Conservation (phyloP, 805 yeast genomes). For the Yarrowia hollandica region DNA sequence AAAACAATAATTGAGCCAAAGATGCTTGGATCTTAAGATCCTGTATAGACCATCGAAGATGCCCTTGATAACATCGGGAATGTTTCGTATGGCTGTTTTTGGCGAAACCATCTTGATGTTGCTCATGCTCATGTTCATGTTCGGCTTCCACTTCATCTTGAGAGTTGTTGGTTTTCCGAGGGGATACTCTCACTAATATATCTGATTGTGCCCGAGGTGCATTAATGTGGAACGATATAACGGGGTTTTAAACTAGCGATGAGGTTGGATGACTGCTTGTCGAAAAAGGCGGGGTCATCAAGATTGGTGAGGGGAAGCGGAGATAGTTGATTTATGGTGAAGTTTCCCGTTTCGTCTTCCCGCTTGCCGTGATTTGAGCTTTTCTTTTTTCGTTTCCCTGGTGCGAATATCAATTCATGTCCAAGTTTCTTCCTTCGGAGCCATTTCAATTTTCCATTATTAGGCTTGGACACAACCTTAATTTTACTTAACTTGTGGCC, state of each 20-base stretch:
- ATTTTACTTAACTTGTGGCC: background rate
- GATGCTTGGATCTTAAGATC: background rate
- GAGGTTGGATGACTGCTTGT: background rate
- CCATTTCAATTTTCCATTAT: background rate
- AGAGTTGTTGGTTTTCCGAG: background rate
- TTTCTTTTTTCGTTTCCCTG: background rate
- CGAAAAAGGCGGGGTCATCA: background rate
- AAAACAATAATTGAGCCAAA: background rate
- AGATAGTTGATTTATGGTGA: background rate
- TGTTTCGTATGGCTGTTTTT: background rate
- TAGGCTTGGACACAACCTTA: background rate
- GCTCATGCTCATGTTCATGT: too few relatives aligned
- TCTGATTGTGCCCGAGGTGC: background rate
- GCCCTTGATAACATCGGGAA: background rate
- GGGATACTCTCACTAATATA: background rate
- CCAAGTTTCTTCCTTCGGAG: background rate
- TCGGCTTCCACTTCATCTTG: background rate
- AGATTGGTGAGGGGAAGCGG: background rate
- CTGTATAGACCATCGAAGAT: background rate
- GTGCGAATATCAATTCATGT: background rate
- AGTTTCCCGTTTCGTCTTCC: background rate
- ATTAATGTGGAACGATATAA: background rate
- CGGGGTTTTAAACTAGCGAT: background rate
- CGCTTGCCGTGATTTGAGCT: background rate
- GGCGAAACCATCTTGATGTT: background rate